phyloP scores from a whole-genome alignment of 1,284 basidiomycete genomes.

The Trichosporon ovoides region DNA sequence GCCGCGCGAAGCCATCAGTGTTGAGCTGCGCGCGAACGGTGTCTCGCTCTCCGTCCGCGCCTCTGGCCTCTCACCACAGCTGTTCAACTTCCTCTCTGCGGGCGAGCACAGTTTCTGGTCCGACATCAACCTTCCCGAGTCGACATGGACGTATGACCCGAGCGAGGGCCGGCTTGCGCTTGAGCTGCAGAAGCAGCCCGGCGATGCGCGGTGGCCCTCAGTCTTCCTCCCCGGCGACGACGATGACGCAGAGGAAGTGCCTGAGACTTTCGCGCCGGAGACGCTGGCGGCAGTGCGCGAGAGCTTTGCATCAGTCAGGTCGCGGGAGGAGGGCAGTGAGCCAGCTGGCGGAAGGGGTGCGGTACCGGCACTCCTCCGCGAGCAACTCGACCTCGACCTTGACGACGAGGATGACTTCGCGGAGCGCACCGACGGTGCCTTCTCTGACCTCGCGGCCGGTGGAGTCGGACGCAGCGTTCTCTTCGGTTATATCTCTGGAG shows the following conservation, averaged over 20 bases:
- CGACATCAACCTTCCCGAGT: constrained; percentile 61
- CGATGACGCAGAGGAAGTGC: constrained; percentile 58
- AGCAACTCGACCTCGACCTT: constrained; percentile 49
- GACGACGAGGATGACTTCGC: constrained; percentile 51
- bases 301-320: constrained; percentile 35
- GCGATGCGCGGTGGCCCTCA: constrained; percentile 71
- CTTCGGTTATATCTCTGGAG: constrained; percentile 21
- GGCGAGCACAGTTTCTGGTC: constrained; percentile 68
- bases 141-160: constrained; percentile 82
- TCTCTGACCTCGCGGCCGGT: constrained; percentile 33
- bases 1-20: constrained; percentile 59
- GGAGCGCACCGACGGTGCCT: constrained; percentile 52
- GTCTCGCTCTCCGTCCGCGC: constrained; percentile 52
- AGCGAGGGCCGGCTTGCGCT: constrained; percentile 66
- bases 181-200: constrained; percentile 74
- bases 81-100: constrained; percentile 55
- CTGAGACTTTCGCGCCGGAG: constrained; percentile 81
- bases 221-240: constrained; percentile 57
- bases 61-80: constrained; percentile 45
- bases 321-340: constrained; percentile 24
- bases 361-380: constrained; percentile 43
- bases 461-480: constrained; percentile 37
- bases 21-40: constrained; percentile 61
- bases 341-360: constrained; percentile 31
- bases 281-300: constrained; percentile 74